Conservation (phyloP, 306 rosid species). For the Dalbergia oliveri region DNA sequence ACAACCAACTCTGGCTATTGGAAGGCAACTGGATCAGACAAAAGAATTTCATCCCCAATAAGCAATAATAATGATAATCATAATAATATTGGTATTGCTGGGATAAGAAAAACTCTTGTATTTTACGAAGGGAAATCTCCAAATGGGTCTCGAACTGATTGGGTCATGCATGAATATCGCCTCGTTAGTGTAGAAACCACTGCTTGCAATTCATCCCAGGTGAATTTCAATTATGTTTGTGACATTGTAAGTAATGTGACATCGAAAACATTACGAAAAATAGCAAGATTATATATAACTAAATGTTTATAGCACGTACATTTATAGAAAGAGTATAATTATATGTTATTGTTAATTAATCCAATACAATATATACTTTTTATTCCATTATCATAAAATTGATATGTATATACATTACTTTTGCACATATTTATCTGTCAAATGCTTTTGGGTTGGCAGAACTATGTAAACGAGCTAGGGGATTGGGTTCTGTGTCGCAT, state of each 20-base stretch:
- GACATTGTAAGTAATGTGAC: not conserved
- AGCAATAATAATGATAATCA: not conserved
- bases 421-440: not conserved
- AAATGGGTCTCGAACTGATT: constrained; percentile 62
- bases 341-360: too few species aligned
- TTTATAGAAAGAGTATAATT: not conserved
- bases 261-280: not conserved
- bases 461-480: constrained; percentile 46
- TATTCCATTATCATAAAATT: too few species aligned
- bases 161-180: constrained; percentile 88
- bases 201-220: constrained; percentile 40
- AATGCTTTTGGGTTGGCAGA: constrained; percentile 46
- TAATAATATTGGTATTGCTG: constrained; percentile 45
- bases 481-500: constrained; percentile 84
- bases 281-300: not conserved
- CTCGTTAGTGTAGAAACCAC: constrained; percentile 46
- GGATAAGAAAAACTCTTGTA: constrained; percentile 75
- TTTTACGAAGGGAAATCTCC: constrained; percentile 66
- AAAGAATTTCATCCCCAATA: constrained; percentile 56
- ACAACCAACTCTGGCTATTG: constrained; percentile 77
- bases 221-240: not conserved
- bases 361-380: too few species aligned
- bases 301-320: not conserved
- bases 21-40: constrained; percentile 78
- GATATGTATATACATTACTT: not conserved